A percentile compares a stretch with the other conserved stretches of the same genome.
Conservation (phyloP, 306 rosid genomes). For the Sechiopsis laciniata region DNA sequence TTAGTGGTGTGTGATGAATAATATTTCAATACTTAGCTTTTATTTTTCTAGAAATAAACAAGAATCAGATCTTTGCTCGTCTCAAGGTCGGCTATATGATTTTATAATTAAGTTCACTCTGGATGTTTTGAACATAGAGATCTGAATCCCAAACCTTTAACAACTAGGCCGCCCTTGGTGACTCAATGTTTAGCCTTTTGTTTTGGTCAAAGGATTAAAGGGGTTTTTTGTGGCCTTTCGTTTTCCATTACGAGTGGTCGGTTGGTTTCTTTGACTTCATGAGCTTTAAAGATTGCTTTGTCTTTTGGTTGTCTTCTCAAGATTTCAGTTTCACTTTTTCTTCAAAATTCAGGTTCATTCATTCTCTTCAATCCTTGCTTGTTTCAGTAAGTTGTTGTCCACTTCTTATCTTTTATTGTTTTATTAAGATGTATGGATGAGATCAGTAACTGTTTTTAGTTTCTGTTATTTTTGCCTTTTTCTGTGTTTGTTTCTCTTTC, state of each 20-base stretch:
- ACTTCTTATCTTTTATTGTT: not conserved
- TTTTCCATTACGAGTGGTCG: slow-evolving; percentile 16
- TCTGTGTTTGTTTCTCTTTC: not conserved
- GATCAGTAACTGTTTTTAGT: not conserved
- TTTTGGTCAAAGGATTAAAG: slow-evolving; percentile 17
- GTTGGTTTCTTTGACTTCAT: slow-evolving; percentile 16
- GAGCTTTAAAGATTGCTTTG: not conserved
- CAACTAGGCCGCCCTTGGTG: no score
- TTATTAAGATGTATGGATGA: not conserved
- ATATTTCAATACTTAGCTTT: not conserved
- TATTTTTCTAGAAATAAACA: no score
- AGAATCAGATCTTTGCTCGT: no score
- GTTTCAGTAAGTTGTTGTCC: not conserved
- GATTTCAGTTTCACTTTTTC: not conserved
- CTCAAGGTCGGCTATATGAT: no score
- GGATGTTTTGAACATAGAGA: no score
- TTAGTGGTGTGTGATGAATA: slow-evolving; percentile 1
- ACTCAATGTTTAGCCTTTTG: not conserved
- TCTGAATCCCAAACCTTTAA: no score
- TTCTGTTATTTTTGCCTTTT: not conserved
- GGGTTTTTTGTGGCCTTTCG: not conserved
- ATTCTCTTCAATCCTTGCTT: slow-evolving; percentile 2
- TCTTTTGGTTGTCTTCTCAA: not conserved
- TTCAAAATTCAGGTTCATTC: not conserved
- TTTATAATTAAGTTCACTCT: no score